Percentiles rank a stretch among this genome's conserved stretches.
These are phyloP conservation scores for Colletotrichum lupini DNA, from an alignment of 2,329 filamentous ascomycete species.

Conservation along the genomic window DNA sequence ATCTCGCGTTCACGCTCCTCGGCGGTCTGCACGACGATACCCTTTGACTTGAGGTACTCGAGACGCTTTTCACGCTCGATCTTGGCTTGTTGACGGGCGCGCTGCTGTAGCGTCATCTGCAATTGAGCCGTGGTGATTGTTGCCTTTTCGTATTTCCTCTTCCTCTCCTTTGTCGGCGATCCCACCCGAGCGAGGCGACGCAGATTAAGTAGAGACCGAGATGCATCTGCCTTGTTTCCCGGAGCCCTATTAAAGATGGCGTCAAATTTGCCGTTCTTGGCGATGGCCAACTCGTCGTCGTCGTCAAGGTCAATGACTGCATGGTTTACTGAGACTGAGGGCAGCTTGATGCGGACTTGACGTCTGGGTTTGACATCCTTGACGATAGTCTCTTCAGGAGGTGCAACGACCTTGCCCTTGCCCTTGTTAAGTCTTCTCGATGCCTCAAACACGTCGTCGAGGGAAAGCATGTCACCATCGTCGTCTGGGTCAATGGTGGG, in stretches of 20 bases:
- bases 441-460: slow-evolving; percentile 49
- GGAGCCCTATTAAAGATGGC: slow-evolving; percentile 79
- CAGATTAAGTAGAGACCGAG: slow-evolving; percentile 73
- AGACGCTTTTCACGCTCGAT: slow-evolving; percentile 82
- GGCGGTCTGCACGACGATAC: slow-evolving; percentile 82
- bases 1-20: slow-evolving; percentile 88
- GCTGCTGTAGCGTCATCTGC: slow-evolving; percentile 73
- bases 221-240: slow-evolving; percentile 70
- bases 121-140: slow-evolving; percentile 78
- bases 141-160: slow-evolving; percentile 55
- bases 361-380: slow-evolving; percentile 52
- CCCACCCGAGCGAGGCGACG: slow-evolving; percentile 79
- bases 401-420: slow-evolving; percentile 53
- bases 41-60: slow-evolving; percentile 80
- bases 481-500: slow-evolving; percentile 31
- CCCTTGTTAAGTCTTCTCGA: slow-evolving; percentile 61
- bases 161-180: slow-evolving; percentile 66
- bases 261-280: slow-evolving; percentile 63
- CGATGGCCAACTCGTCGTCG: slow-evolving; percentile 75
- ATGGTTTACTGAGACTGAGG: slow-evolving; percentile 51
- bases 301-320: slow-evolving; percentile 62
- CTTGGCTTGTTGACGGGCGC: slow-evolving; percentile 83
- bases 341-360: slow-evolving; percentile 63
- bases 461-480: slow-evolving; percentile 49
- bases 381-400: slow-evolving; percentile 30